Evolutionary conservation across 495 filamentous ascomycete species (phyloP), one percentile per base, ranked within the genome.

Genomic region (Penicillium fimorum): DNA sequence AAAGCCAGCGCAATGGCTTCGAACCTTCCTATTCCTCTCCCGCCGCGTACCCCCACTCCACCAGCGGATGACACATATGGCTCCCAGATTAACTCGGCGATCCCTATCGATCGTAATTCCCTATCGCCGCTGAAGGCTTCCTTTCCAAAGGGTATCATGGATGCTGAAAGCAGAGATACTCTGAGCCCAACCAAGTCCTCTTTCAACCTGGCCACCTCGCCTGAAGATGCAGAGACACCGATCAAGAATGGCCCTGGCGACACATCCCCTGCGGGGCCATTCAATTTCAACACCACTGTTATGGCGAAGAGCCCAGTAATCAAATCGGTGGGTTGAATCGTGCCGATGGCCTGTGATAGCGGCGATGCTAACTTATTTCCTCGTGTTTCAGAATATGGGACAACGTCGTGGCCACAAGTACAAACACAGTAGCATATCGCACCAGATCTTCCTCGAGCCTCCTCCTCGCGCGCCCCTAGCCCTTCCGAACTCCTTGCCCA

Each of bases 391-490:
- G 84, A 87, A 84, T 57, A 83, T 97, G 63, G 94, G 93, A 59
- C 91, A 96, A 70, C 85, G 94, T 53, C 87, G 92, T 51, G 94
- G 94, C 29, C 94, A 98, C 77, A 92, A 94, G 67, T 98, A 97
- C 81, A 96, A 96, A 61, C 94, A 97, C 77, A 93, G 89, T 68
- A 94, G 89, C 64, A 90, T 98, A 48, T 96, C 90, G 20, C 93
- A 97, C 69, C 91, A 96, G 70, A 92, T 98, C 68, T 96, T 98
- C 76, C 88, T 95, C 62, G 91, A 96, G 68, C 94, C 94, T n/a
- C 85, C 90, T 2, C 88, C 87, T 4, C 82, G 92, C 35, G 88
- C 92, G 2, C 94, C 94, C 1, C 82, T 97, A 24, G 87, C 89
- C 12, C 81, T 98, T 0, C 94, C 94, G n/a, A 90, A 93, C 48